Base-by-base conservation (phyloP, 192 early-diverging fungal genomes). In the Allomyces javanicus region DNA sequence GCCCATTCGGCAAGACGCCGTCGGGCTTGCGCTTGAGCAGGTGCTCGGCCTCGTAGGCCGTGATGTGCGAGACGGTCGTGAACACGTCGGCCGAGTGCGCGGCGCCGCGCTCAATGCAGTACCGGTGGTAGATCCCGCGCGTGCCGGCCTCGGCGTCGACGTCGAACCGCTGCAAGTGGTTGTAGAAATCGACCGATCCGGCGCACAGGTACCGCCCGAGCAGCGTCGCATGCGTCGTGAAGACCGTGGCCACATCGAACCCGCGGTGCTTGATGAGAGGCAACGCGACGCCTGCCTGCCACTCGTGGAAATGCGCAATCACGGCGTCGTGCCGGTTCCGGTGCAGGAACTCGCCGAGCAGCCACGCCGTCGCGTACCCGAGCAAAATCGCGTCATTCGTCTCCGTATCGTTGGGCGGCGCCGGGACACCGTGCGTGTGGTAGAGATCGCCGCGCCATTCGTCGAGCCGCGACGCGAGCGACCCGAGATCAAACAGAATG, bases 391-490 rank as follows among this genome's bases (percentile, higher is more conserved):
- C 82, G 70, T 97, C 91, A 72, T 97, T 96, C 22, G 90, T 93
- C 67, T 97, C 95, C 24, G 71, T 77, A 73, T 97, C 95, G 72
- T 87, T 86, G 1, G 91, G 87, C 22, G 95, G 95, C 6, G 85
- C 87, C 19, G 95, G 93, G 65, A 97, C 89, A 55, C 89, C 89
- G 19, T 89, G 87, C 10, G 81, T 76, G 65, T 81, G 87, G 91
- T 91, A 94, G 61, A 97, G 76, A 80, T 97, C 95, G 70, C 85
- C 84, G 77, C 96, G 96, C 95, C 95, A 97, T 72, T 94, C 91
- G 71, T 91, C 89, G 68, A 92, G 79, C 69, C 85, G 85, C 74
- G 90, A 74, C 27, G 81, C 71, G 6, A 85, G 84, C 50, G 50
- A 58, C 50, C 17, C 12, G 44, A 92, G 84, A 65, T 97, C 95